Evolutionary conservation across 2,329 filamentous ascomycete genomes (phyloP), one percentile per base, ranked within the genome.

Genomic region (Tolypocladium inflatum): DNA sequence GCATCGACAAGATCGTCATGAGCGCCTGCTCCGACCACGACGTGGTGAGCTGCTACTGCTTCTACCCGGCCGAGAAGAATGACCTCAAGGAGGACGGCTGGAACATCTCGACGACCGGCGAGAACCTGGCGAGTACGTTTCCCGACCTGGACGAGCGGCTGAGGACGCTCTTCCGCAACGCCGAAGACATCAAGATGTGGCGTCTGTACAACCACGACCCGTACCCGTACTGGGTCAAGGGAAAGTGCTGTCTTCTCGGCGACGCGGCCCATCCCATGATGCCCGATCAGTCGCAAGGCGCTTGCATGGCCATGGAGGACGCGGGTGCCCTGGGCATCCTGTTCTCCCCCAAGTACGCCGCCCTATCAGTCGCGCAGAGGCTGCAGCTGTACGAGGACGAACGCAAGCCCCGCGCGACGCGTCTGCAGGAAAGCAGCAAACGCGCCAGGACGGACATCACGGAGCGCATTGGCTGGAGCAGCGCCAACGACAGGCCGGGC

Each of bases 191-290:
- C 57, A 76, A 79, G 61, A 82, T 82, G 0, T 87, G 84, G 84
- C 73, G 83, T 9, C 70, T 87, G n/a, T 61, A 65, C 30, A 59
- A 65, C 55, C 69, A 68, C 56, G 62, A 68, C 7, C 80, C 81
- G 1, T 86, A 85, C 63, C 74, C 76, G 0, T 79, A 80, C 64
- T 75, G 80, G 64, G 70, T 74, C 43, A 78, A 77, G 58, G 72
- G 70, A 6, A 73, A 69, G 21, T 77, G 77, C 4, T 81, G 79
- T 60, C 68, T 87, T 1, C 65, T 87, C 17, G 85, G 85, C 7
- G 85, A 88, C 67, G 84, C 85, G 15, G 84, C 76, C 6, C 84
- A 87, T 66, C 84, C 84, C 21, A 85, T 85, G 81, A 81, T 86
- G 79, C 84, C 84, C 2, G 78, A 88, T 64, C 85, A 87, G 66